Evolutionary conservation across 176 grass and related monocot species (phyloP), one percentile per base, ranked within the genome.

Genomic region (Triticum turgidum): DNA sequence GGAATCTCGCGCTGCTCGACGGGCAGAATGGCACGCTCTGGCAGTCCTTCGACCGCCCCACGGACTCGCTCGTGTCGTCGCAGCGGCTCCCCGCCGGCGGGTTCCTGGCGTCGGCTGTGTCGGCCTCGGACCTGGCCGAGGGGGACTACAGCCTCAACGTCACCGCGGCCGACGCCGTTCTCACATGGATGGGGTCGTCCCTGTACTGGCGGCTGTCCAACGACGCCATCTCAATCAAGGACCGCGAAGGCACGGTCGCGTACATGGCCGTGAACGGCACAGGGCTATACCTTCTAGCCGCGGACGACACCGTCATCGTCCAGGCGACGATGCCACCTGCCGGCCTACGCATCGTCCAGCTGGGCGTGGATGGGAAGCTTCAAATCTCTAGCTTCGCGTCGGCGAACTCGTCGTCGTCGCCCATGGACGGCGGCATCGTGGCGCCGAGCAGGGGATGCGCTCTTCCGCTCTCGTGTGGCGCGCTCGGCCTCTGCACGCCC

Each of bases 41-140:
- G 93, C 90, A 92, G 75, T 95, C 90, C 20, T 92, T 95, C 24
- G 93, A 95, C 52, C 69, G 4, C 1, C 88, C 93, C 29, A 80
- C 88, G 15, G 88, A 95, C 87, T n/a, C 85, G 4, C 58, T 95
- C 34, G 69, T 95, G 49, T 90, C 93, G 33, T 76, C 88, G 21
- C 93, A 95, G 78, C 83, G 61, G 29, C 83, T 92, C 39, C 33
- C 79, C 6, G 82, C 15, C 1, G 90, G 88, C 15, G 11, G 35
- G 7, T 89, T 45, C 64, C 47, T 95, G 9, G 22, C 88, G 15
- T 92, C 95, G 14, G 86, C 81, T 0, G 80, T 18, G n/a, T 94
- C 92, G 18, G 61, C 33, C 4, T 73, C 69, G 3, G 92, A 94
- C 86, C 17, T 72, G 17, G 45, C 81, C 2, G 89, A 86, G 73